Evolutionary conservation across 768 basidiomycete genomes (phyloP), one percentile per base, ranked within the genome.

Genomic region (Leccinum aurantiacum): DNA sequence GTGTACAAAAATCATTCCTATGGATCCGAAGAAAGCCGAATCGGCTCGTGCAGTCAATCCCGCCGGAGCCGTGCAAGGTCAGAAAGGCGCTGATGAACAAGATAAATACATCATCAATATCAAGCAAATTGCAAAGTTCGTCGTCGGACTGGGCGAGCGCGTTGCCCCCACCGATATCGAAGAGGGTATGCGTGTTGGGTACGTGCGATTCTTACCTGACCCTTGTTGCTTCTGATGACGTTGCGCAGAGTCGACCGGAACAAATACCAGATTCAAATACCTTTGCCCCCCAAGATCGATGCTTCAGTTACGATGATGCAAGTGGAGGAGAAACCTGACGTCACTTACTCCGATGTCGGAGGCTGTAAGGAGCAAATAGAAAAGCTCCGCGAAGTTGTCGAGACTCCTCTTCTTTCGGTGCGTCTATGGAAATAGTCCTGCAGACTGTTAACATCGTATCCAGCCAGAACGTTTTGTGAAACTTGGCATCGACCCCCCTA

Each of bases 161-260:
- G 95, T 99, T 2, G 93, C 97, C 24, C 92, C 95, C 11, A 97
- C 96, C 3, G 97, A 99, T 78, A 95, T 99, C 56, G 97, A 99
- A 74, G 97, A 99, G 79, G 97, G 97, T n/a, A 99, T 99, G 97
- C 89, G 97, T 56, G 97, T 99, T 44, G 97, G 96, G 96, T 98
- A 71, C 71, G 92, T 65, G 27, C 17, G 17, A 14, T 53, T n/a
- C 5, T 17, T 49, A 10, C 11, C 2, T 17, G 17, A 33, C 29
- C 6, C 31, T 55, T 33, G 53, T 47, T 48, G 6, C 54, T 58
- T 65, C 38, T 38, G 17, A 58, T 54, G 15, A 53, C 9, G 15
- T 65, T 58, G 24, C 41, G 14, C 66, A 97, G 95, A 49, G 95
- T 98, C 54, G 95, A 96, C 76, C 87, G 95, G 53, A 91, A 90